Evolutionary conservation across 148 eudicot genomes (phyloP), one percentile per base, ranked within the genome.

Genomic region (Fallopia convolvulus): DNA sequence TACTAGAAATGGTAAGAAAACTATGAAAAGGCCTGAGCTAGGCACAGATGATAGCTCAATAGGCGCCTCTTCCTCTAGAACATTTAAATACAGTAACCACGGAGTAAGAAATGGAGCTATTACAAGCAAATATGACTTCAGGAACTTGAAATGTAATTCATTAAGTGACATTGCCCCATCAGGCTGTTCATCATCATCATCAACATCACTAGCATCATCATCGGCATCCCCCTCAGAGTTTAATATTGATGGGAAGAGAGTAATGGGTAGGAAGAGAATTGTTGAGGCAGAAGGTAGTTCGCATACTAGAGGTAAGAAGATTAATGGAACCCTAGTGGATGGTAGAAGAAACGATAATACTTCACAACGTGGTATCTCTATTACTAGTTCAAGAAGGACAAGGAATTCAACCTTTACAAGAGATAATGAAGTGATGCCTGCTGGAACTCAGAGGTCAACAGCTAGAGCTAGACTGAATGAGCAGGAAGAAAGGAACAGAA

Each of bases 231-330:
- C 68, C 2, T 68, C 72, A 2, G 86, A 89, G 53, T 73, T 94
- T 63, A 84, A 75, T 77, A 41, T 77, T 48, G 79, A 75, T 74
- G 82, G 75, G 60, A 87, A 80, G 79, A 86, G 80, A 76, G 90
- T 86, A 61, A 78, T 78, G 53, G 80, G 84, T 55, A 87, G 83
- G 88, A 90, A 88, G 87, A 90, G 88, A 87, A 79, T 75, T 70
- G 79, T 88, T 74, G 90, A 90, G 78, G 86, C 87, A 46, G 94
- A 87, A 82, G 86, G 81, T 76, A 86, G 93, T 82, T 84, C 83
- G 55, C 75, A 92, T 79, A 75, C 23, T 49, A 79, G 84, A 87
- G 90, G 88, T 11, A 91, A 88, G 86, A 90, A 83, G 82, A 84
- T 74, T 8, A 89, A 61, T 75, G 84, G 87, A 8, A 71, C 84